Base-by-base conservation (phyloP, 202 grass and related monocot species). In the Alloteropsis angusta region DNA sequence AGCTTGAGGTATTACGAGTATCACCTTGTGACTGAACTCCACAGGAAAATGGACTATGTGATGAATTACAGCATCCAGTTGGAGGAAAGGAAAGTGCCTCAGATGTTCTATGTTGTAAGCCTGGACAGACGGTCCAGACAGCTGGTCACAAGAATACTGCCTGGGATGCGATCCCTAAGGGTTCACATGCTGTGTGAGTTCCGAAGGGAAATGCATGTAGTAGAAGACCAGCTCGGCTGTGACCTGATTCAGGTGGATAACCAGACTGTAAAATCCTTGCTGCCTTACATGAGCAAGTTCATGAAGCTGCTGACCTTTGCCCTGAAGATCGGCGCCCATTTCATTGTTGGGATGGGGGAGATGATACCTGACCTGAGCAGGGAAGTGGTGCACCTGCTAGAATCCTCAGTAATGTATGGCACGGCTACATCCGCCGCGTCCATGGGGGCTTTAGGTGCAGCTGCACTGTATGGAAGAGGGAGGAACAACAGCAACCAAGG, bases 361-460 rank as follows among this genome's bases (percentile, higher is more conserved):
- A 95, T 98, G 96, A 90, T 98, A 79, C 96, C 96, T 74, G 96
- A 95, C 80, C 83, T 98, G 68, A 88, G 81, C 48, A 89, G 61
- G 71, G 92, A 95, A 78, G 82, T 93, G 25, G 87, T 87, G 21
- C 89, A 85, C 71, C 46, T 98, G 54, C 76, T 98, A 1, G 89
- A 91, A 66, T 90, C 95, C 32, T 88, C 90, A 1, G 62, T 79
- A 71, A 86, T 85, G 64, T 90, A 88, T 7, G 80, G 89, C 23
- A 58, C 73, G 7, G 44, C 86, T 54, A 55, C 86, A 48, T 88
- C 86, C 2, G 67, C 82, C 0, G 67, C 67, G 0, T 85, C 87
- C 0, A 15, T 89, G 62, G 89, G 91, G 19, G 89, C 75, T 75
- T 44, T 94, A 65, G 95, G 95, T 0, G 87, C 78, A 36, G 83